Evolutionary conservation across 108 stramenopile species (phyloP).

Genomic region (Fragilariopsis cylindrus): DNA sequence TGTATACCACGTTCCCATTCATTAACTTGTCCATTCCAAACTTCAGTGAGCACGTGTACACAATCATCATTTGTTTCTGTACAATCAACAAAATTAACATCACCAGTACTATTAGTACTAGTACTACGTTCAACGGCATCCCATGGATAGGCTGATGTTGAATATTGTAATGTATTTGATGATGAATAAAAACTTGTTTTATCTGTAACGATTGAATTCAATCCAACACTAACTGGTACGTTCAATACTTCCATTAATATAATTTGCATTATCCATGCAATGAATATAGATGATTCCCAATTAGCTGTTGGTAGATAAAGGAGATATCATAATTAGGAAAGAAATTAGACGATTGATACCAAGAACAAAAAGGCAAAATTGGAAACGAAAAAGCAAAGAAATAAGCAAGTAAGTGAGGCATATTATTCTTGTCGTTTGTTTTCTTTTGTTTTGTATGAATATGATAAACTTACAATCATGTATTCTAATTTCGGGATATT

Average conservation of each 20-base stretch:
- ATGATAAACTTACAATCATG: neutral
- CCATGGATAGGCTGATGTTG: conserved; percentile 14
- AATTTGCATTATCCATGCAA: conserved; percentile 38
- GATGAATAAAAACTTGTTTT: conserved; percentile 30
- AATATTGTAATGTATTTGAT: conserved; percentile 21
- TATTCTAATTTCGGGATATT: conserved; percentile 34
- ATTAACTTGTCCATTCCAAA: conserved; percentile 23
- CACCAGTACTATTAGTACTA: too few relatives aligned
- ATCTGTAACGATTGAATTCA: conserved; percentile 2
- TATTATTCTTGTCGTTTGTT: too few relatives aligned
- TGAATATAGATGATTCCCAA: conserved; percentile 33
- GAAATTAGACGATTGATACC: too few relatives aligned
- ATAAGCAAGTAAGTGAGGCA: neutral
- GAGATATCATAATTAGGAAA: too few relatives aligned
- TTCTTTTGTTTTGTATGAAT: too few relatives aligned
- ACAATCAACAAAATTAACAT: conserved; percentile 2
- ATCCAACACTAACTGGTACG: conserved; percentile 32
- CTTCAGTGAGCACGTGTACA: conserved; percentile 38
- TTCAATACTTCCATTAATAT: conserved; percentile 31
- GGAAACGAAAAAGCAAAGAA: too few relatives aligned
- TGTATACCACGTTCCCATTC: neutral
- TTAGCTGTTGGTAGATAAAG: neutral
- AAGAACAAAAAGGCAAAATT: too few relatives aligned
- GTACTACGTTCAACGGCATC: conserved; percentile 2
- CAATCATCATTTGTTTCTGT: conserved; percentile 2